Conservation (phyloP, 495 filamentous ascomycete genomes). For the Podospora sp. region DNA sequence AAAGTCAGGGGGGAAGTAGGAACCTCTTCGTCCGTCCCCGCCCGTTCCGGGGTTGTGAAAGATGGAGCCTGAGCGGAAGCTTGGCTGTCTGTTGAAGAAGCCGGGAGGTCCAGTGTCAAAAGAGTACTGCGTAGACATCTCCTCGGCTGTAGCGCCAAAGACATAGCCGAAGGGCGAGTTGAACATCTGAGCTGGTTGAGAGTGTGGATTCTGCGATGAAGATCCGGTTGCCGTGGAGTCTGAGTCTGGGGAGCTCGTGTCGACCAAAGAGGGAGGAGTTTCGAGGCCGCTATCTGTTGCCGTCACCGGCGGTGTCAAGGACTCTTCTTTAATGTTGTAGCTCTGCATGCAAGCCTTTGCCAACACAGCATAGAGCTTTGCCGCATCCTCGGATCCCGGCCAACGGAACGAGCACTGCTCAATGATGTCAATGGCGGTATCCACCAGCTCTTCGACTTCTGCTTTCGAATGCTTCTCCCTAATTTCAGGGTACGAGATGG, state of each 20-base stretch:
- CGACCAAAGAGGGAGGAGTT: conserved; percentile 58
- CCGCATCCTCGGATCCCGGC: conserved; percentile 85
- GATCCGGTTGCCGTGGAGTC: conserved; percentile 32
- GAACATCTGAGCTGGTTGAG: conserved; percentile 27
- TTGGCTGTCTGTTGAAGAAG: conserved; percentile 39
- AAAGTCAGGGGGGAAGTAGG: conserved; percentile 57
- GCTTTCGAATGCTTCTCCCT: conserved; percentile 67
- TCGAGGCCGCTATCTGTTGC: conserved; percentile 53
- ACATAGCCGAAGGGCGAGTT: conserved; percentile 56
- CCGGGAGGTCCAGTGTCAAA: conserved; percentile 37
- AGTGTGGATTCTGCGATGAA: conserved; percentile 28
- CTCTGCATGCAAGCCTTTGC: conserved; percentile 81
- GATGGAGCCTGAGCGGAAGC: conserved; percentile 59
- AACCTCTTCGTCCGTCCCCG: conserved; percentile 49
- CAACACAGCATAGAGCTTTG: conserved; percentile 75
- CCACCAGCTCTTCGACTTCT: conserved; percentile 70
- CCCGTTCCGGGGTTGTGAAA: conserved; percentile 55
- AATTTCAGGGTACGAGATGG: conserved; percentile 80
- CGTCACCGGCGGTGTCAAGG: conserved; percentile 51
- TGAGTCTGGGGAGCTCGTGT: conserved; percentile 48
- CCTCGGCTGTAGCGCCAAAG: conserved; percentile 48
- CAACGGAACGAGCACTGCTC: conserved; percentile 75
- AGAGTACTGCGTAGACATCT: conserved; percentile 33
- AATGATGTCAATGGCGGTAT: conserved; percentile 73
- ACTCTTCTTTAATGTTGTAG: conserved; percentile 65